Percentiles rank a stretch among this genome's conserved stretches.
Conservation (phyloP, 2,329 filamentous ascomycete species). For the Sarocladium kiliense region DNA sequence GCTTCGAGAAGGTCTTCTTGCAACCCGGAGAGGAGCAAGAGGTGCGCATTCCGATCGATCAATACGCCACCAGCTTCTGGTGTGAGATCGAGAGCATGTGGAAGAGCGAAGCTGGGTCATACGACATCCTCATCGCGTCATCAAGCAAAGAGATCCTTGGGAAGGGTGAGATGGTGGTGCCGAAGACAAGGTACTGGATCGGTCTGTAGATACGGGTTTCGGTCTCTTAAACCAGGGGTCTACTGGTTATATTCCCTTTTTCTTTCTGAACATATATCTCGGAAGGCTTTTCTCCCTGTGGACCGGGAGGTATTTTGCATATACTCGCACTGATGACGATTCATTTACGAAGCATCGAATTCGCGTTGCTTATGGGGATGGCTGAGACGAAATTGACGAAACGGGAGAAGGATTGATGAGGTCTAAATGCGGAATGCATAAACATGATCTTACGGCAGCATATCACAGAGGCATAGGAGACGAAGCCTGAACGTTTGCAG, state of each 20-base stretch:
- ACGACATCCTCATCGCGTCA: constrained; percentile 11
- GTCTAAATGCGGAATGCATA: no score
- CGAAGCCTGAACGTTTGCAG: not conserved
- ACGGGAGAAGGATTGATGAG: not conserved
- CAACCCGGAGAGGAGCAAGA: constrained; percentile 46
- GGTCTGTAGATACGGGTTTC: not conserved
- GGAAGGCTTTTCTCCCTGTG: not conserved
- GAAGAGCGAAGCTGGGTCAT: constrained; percentile 12
- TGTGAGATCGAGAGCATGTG: constrained; percentile 41
- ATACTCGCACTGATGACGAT: not conserved
- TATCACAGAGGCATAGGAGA: no score
- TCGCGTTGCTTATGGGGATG: not conserved
- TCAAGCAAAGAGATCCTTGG: constrained; percentile 9
- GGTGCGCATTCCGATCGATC: constrained; percentile 46
- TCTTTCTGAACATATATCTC: not conserved
- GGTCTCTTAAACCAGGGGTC: not conserved
- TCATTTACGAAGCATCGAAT: not conserved
- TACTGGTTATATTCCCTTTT: no score
- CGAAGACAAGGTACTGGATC: constrained; percentile 7
- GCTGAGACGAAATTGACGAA: not conserved
- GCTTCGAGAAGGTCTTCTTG: constrained; percentile 53
- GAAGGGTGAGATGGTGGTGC: constrained; percentile 6
- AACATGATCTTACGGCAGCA: no score
- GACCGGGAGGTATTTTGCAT: not conserved
- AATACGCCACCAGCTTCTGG: constrained; percentile 59